phyloP scores from a whole-genome alignment of 371 early-diverging fungal genomes.

The Rhizopus delemar region DNA sequence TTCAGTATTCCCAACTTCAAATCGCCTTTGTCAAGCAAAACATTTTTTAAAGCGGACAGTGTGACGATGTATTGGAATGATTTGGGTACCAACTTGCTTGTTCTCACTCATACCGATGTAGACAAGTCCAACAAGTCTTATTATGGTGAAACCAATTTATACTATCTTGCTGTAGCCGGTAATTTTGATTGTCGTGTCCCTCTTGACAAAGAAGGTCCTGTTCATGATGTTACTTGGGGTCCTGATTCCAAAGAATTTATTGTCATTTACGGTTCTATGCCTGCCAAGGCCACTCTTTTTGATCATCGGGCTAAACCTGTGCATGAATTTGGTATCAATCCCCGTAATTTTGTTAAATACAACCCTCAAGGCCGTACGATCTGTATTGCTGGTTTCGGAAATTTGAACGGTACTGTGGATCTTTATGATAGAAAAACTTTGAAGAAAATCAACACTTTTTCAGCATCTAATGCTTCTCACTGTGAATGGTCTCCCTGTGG shows the following conservation, averaged over 20 bases:
- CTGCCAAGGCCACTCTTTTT: conserved; percentile 88
- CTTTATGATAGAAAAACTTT: conserved; percentile 88
- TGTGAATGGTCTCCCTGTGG: conserved; percentile 95
- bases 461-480: conserved; percentile 80
- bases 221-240: conserved; percentile 95
- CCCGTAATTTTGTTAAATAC: conserved; percentile 87
- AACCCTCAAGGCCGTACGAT: conserved; percentile 89
- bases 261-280: conserved; percentile 94
- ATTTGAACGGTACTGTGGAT: conserved; percentile 91
- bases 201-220: conserved; percentile 88
- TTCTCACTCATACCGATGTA: conserved; percentile 91
- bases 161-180: conserved; percentile 89
- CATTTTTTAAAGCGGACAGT: conserved; percentile 92
- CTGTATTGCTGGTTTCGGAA: conserved; percentile 93
- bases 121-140: conserved; percentile 94
- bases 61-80: conserved; percentile 92
- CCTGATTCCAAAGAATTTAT: conserved; percentile 94
- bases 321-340: conserved; percentile 82
- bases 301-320: conserved; percentile 84
- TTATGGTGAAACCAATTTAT: conserved; percentile 93
- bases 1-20: conserved; percentile 77
- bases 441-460: conserved; percentile 76
- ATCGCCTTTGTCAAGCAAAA: conserved; percentile 80
- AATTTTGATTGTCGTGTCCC: conserved; percentile 90
- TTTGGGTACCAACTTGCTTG: conserved; percentile 87